Evolutionary conservation across 495 filamentous ascomycete genomes (phyloP).

Genomic region (Aspergillus bertholletiae): DNA sequence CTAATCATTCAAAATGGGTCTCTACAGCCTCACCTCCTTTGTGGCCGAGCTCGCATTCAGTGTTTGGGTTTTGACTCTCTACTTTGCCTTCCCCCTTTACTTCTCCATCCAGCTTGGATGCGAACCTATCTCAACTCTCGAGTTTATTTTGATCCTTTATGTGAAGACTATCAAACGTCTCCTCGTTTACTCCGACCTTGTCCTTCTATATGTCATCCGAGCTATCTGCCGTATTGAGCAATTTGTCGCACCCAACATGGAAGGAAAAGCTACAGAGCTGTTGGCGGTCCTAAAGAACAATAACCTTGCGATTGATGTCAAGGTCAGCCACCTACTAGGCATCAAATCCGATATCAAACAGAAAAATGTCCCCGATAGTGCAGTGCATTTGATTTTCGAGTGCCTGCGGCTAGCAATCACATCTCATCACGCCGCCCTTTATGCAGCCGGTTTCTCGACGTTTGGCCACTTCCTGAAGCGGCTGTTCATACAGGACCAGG

Average conservation of each 20-base stretch:
- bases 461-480: constrained; percentile 82
- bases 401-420: constrained; percentile 62
- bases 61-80: neutral
- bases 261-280: constrained; percentile 52
- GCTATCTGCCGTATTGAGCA: constrained; percentile 8
- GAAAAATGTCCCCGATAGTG: constrained; percentile 73
- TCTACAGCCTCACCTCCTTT: neutral
- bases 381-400: constrained; percentile 70
- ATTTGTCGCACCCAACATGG: constrained; percentile 23
- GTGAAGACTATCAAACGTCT: neutral
- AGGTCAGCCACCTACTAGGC: constrained; percentile 64
- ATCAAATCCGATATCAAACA: constrained; percentile 88
- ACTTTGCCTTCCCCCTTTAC: neutral
- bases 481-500: constrained; percentile 74
- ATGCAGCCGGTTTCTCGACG: constrained; percentile 75
- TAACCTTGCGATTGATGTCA: constrained; percentile 65
- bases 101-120: neutral
- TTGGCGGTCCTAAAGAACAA: constrained; percentile 60
- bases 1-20: constrained; percentile 3
- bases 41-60: neutral
- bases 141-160: neutral
- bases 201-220: constrained; percentile 16
- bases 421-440: constrained; percentile 66
- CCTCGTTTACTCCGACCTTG: constrained; percentile 1
- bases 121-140: neutral